Conservation (phyloP, 305 asterid genomes). For the Fraxinus dipetala region DNA sequence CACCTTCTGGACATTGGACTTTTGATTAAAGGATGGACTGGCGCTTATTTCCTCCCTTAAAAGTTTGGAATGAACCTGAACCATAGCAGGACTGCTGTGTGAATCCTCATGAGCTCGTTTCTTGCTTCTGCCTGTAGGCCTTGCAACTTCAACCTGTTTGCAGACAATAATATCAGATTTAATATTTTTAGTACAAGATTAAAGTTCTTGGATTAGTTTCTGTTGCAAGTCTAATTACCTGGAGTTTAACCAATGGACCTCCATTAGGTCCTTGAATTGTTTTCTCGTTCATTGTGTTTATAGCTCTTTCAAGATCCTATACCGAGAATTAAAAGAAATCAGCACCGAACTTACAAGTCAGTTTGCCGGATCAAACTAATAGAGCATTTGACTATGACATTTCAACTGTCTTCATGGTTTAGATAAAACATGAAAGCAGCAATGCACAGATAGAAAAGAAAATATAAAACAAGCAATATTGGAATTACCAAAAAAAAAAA, state of each 20-base stretch:
- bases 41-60: conserved; percentile 31
- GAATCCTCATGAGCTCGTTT: conserved; percentile 72
- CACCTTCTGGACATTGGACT: conserved; percentile 43
- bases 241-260: conserved; percentile 53
- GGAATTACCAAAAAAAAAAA: not conserved
- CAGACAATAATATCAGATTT: conserved; percentile 16
- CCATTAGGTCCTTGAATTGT: conserved; percentile 62
- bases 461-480: not conserved
- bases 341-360: conserved; percentile 8
- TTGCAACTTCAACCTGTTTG: conserved; percentile 86
- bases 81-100: conserved; percentile 37
- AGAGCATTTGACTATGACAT: conserved; percentile 8
- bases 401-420: conserved; percentile 2
- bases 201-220: conserved; percentile 20
- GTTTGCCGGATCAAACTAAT: not conserved
- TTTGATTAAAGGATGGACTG: conserved; percentile 29
- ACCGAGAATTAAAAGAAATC: conserved; percentile 21
- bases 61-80: conserved; percentile 47
- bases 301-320: conserved; percentile 81
- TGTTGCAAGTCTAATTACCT: conserved; percentile 43
- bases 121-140: conserved; percentile 69
- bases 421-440: conserved; percentile 17
- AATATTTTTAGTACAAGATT: conserved; percentile 8
- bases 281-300: conserved; percentile 62
- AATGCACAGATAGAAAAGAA: conserved; percentile 14